phyloP scores from a whole-genome alignment of 805 yeast genomes.

The Candida tallmaniae region DNA sequence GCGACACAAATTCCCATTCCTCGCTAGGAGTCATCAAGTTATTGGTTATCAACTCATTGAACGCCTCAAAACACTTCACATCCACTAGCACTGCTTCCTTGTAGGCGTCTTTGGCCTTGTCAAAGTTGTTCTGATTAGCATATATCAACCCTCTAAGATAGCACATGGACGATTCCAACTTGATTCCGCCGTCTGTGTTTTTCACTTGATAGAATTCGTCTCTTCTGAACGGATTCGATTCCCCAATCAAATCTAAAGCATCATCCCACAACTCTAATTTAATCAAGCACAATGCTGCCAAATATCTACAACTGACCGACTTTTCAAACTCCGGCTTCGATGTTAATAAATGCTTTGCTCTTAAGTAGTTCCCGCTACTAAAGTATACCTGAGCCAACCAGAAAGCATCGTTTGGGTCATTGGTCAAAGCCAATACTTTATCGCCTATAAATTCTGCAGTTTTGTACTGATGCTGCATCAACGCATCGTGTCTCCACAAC shows the following conservation, averaged over 20 bases:
- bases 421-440: constrained; percentile 76
- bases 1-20: constrained; percentile 74
- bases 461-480: constrained; percentile 83
- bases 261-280: constrained; percentile 80
- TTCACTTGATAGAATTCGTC: constrained; percentile 36
- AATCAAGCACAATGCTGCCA: constrained; percentile 70
- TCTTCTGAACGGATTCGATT: constrained; percentile 64
- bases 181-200: constrained; percentile 77
- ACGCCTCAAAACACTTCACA: constrained; percentile 91
- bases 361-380: constrained; percentile 65
- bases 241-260: constrained; percentile 83
- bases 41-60: constrained; percentile 67
- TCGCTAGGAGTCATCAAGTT: constrained; percentile 77
- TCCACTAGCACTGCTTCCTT: constrained; percentile 84
- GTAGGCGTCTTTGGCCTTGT: constrained; percentile 79
- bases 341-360: constrained; percentile 71
- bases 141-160: constrained; percentile 79
- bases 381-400: constrained; percentile 93
- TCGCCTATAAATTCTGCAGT: constrained; percentile 93
- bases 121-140: constrained; percentile 78
- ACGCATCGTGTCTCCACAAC: constrained; percentile 90
- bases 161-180: constrained; percentile 82
- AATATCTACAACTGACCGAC: constrained; percentile 73
- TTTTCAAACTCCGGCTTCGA: constrained; percentile 49
- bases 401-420: constrained; percentile 89